These are phyloP conservation scores for Claviceps sorghi DNA, from an alignment of 2,329 filamentous ascomycete genomes.

Conservation along the genomic window DNA sequence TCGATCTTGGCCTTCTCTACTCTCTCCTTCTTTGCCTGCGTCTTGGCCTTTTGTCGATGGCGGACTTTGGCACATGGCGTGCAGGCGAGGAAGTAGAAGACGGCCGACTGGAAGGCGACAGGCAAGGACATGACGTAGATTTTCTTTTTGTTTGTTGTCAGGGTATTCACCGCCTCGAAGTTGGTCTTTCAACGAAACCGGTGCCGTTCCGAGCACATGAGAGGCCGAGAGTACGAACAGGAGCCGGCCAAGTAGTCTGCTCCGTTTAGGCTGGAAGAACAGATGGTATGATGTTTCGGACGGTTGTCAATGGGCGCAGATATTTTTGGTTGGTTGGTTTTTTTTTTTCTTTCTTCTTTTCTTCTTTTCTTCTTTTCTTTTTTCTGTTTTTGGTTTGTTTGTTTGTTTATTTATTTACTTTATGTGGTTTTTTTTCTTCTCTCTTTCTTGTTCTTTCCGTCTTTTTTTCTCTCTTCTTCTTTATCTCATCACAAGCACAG, in stretches of 20 bases:
- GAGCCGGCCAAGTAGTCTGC: neutral
- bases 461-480: neutral
- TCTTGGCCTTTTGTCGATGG: constrained; percentile 54
- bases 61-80: constrained; percentile 61
- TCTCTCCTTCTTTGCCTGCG: constrained; percentile 53
- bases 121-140: constrained; percentile 28
- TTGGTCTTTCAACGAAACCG: constrained; percentile 4
- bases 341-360: neutral
- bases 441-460: too few species aligned
- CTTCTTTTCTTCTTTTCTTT: neutral
- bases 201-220: constrained; percentile 7
- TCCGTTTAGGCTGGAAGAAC: neutral
- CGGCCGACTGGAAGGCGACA: constrained; percentile 55
- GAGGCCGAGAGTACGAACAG: neutral
- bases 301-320: neutral
- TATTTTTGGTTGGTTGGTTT: too few species aligned
- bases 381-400: too few species aligned
- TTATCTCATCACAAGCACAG: neutral
- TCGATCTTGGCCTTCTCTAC: constrained; percentile 50
- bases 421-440: neutral
- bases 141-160: neutral
- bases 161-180: constrained; percentile 2
- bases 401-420: too few species aligned
- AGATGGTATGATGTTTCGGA: neutral
- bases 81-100: constrained; percentile 67